phyloP scores from a whole-genome alignment of 148 eudicot genomes.

The Cornus suecica region DNA sequence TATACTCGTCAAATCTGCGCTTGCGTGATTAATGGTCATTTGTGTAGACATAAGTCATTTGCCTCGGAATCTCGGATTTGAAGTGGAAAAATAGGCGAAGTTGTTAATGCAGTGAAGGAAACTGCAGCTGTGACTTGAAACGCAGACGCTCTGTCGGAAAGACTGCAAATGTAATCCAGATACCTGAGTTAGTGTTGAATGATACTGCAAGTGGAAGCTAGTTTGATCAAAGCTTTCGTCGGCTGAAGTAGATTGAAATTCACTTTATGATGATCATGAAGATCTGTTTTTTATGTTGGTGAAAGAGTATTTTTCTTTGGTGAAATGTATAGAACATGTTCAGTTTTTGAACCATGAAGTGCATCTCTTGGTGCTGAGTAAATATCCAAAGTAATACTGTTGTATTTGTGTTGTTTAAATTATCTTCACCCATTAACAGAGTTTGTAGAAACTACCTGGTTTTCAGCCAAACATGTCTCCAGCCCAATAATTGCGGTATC shows the following conservation, averaged over 20 bases:
- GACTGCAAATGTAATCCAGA: neutral
- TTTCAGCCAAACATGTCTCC: no score
- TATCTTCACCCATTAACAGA: no score
- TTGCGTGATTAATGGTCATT: no score
- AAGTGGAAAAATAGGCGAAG: neutral
- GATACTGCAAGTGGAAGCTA: neutral
- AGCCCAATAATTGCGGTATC: no score
- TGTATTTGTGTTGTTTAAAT: no score
- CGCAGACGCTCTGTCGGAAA: neutral
- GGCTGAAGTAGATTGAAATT: neutral
- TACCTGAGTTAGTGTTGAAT: neutral
- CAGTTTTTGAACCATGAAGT: neutral
- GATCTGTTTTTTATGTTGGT: neutral
- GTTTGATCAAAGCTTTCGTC: neutral
- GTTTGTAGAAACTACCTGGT: no score
- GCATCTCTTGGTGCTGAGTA: neutral
- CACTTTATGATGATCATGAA: neutral
- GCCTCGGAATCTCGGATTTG: neutral
- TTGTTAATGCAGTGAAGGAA: neutral
- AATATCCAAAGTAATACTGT: no score
- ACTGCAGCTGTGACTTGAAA: neutral
- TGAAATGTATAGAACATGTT: neutral
- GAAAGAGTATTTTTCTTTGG: neutral
- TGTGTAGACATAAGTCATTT: neutral
- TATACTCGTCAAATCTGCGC: no score